Evolutionary conservation across 2,329 filamentous ascomycete genomes (phyloP), one percentile per base, ranked within the genome.

Genomic region (Trichoderma citrinoviride): DNA sequence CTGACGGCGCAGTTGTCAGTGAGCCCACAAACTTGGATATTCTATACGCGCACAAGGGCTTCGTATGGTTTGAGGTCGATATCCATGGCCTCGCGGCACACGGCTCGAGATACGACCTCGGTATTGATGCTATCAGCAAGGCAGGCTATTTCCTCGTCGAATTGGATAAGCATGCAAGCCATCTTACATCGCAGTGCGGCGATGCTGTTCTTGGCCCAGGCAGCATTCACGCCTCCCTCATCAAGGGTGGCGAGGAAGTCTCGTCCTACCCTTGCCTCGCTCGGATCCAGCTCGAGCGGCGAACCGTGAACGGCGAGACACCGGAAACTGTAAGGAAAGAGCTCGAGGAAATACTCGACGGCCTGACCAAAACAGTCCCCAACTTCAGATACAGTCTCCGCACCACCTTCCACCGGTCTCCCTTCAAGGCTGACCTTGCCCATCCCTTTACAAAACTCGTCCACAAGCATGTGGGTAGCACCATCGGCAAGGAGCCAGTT

Each of bases 251-350:
- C 0, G 81, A 85, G 61, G 83, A 85, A 57, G 73, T 75, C 0
- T 82, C 82, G 0, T 83, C 81, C 0, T 85, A 85, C 57, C 82
- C 82, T 0, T 79, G 76, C 72, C 73, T n/a, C 84, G 82, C 70
- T 81, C 75, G 17, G 0, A 73, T 85, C 19, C 78, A 77, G 0
- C 57, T 85, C 1, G 83, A 85, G 66, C 77, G 81, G 6, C 78
- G 83, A 7, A 85, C 81, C 0, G 68, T 85, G 0, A 72, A 79
- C 2, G 76, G 74, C 3, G 80, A 85, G 68, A 79, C 78, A 0
- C 65, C 72, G 0, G 71, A 78, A 4, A 68, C 69, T 0, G 76
- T 83, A 0, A 66, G 75, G 4, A 29, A 60, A 1, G 79, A 83
- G 17, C 67, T 84, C 2, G 68, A 71, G 33, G 60, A 61, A 0